Conservation (phyloP, 176 grass and related monocot genomes). For the Aegilops longissima region DNA sequence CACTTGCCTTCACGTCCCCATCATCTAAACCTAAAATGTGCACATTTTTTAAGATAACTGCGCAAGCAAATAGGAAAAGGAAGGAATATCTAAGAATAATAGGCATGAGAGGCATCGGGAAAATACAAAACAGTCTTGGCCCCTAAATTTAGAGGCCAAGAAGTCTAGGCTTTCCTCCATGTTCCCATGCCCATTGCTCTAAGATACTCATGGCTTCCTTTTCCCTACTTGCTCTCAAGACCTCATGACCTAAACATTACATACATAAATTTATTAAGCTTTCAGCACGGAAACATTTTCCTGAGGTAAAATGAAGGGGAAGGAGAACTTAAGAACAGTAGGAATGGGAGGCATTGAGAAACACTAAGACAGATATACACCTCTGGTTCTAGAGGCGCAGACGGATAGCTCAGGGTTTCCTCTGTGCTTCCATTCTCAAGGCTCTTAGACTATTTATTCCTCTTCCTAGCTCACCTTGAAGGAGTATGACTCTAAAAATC, state of each 20-base stretch:
- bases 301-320: not conserved
- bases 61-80: not conserved
- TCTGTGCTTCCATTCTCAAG: constrained; percentile 6
- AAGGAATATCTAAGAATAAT: constrained; percentile 2
- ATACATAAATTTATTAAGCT: not conserved
- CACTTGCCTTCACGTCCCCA: not conserved
- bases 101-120: constrained; percentile 32
- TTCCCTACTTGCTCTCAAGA: not conserved
- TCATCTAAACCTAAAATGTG: not conserved
- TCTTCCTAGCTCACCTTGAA: not conserved
- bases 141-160: not conserved
- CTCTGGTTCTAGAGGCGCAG: not conserved
- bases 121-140: not conserved
- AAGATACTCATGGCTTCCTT: constrained; percentile 16
- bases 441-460: constrained; percentile 28
- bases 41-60: not conserved
- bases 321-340: constrained; percentile 14
- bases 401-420: not conserved
- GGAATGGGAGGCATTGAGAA: constrained; percentile 27
- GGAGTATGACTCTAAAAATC: no score
- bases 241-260: not conserved
- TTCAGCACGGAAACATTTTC: not conserved
- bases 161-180: not conserved
- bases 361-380: not conserved
- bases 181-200: not conserved